Evolutionary conservation across 805 yeast species (phyloP).

Genomic region (Suhomyces faveliae): DNA sequence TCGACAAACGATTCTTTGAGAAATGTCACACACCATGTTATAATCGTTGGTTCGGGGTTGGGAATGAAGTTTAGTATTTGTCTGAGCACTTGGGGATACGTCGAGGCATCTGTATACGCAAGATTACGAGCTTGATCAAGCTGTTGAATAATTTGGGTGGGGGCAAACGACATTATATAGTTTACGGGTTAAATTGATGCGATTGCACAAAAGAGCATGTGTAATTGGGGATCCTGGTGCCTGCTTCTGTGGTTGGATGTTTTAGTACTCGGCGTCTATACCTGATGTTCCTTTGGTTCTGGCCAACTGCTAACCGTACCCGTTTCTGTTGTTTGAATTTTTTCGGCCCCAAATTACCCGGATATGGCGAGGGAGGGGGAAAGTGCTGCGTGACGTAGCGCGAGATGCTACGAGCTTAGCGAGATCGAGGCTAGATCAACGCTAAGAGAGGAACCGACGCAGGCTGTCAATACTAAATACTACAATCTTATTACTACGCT

Average conservation of each 20-base stretch:
- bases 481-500: too few relatives aligned
- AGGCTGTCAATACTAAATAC: too few relatives aligned
- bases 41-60: slow-evolving; percentile 33
- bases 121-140: slow-evolving; percentile 38
- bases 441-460: too few relatives aligned
- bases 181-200: not conserved
- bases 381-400: too few relatives aligned
- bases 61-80: slow-evolving; percentile 38
- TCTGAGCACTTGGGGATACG: slow-evolving; percentile 44
- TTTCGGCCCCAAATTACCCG: too few relatives aligned
- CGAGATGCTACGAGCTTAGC: too few relatives aligned
- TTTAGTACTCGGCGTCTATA: not conserved
- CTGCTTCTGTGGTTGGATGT: not conserved
- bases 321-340: too few relatives aligned
- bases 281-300: too few relatives aligned
- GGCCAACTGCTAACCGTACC: too few relatives aligned
- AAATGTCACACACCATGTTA: slow-evolving; percentile 42
- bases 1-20: slow-evolving; percentile 35
- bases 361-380: too few relatives aligned
- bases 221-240: not conserved
- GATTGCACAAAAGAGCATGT: not conserved
- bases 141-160: slow-evolving; percentile 23
- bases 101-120: slow-evolving; percentile 29
- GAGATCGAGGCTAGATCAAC: too few relatives aligned
- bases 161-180: slow-evolving; percentile 1